Evolutionary conservation across 192 early-diverging fungal genomes (phyloP).

Genomic region (Jimgerdemannia flammicorona): DNA sequence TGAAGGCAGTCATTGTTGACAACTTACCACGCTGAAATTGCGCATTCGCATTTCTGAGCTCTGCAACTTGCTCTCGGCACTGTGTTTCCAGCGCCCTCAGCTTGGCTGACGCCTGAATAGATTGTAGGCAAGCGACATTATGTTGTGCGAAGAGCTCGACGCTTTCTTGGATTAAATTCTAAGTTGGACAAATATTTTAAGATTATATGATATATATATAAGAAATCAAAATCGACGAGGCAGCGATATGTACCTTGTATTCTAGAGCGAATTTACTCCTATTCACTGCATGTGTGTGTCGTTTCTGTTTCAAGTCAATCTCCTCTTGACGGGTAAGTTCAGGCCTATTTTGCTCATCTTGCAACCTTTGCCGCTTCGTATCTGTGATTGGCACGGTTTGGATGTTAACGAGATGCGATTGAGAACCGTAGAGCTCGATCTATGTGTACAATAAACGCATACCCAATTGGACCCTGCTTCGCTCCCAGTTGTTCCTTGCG

Average conservation of each 20-base stretch:
- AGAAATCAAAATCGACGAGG: background rate
- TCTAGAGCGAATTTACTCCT: conserved; percentile 17
- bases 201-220: conserved; percentile 2
- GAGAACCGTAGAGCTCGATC: background rate
- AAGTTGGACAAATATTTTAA: no score
- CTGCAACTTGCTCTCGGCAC: background rate
- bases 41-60: background rate
- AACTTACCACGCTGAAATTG: background rate
- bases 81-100: conserved; percentile 11
- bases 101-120: conserved; percentile 24
- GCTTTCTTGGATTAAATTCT: conserved; percentile 18
- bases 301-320: conserved; percentile 16
- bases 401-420: background rate
- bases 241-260: conserved; percentile 12
- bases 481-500: conserved; percentile 29
- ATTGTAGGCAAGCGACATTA: conserved; percentile 24
- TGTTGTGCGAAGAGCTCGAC: conserved; percentile 21
- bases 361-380: conserved; percentile 1
- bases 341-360: conserved; percentile 1
- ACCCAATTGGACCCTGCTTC: conserved; percentile 31
- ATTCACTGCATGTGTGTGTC: conserved; percentile 13
- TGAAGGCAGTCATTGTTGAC: no score
- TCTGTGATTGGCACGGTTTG: conserved; percentile 3
- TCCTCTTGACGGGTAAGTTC: conserved; percentile 5
- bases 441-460: background rate